Conservation (phyloP, 1,139 yeast genomes). For the Saccharomyces hybrid region DNA sequence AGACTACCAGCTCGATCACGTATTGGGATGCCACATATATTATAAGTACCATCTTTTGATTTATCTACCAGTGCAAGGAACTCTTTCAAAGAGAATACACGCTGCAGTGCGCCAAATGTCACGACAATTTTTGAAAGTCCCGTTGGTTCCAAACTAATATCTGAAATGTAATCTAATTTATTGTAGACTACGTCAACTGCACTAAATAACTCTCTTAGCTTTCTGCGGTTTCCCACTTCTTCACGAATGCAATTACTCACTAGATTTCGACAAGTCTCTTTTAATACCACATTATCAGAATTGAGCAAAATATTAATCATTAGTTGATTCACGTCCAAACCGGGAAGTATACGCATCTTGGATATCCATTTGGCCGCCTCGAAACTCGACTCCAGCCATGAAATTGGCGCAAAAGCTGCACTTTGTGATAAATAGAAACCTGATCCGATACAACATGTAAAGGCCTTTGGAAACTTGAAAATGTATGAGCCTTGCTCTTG, state of each 20-base stretch:
- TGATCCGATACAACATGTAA: constrained; percentile 43
- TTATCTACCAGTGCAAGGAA: constrained; percentile 32
- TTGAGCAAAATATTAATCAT: constrained; percentile 41
- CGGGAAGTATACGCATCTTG: constrained; percentile 44
- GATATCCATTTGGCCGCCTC: constrained; percentile 49
- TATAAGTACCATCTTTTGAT: neutral
- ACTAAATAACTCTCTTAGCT: constrained; percentile 32
- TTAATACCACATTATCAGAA: constrained; percentile 34
- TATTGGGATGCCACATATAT: constrained; percentile 7
- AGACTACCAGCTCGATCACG: constrained; percentile 15
- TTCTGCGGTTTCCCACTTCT: constrained; percentile 40
- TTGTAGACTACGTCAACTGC: constrained; percentile 26
- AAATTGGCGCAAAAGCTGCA: constrained; percentile 47
- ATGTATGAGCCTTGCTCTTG: constrained; percentile 59
- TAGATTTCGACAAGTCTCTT: neutral
- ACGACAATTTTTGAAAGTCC: constrained; percentile 49
- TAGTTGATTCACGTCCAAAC: constrained; percentile 40
- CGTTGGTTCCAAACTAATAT: constrained; percentile 41
- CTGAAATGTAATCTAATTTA: constrained; percentile 44
- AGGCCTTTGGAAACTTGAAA: constrained; percentile 49
- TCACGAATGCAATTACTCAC: constrained; percentile 23
- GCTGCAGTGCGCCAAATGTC: constrained; percentile 32
- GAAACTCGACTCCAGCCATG: constrained; percentile 48
- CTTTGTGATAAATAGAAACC: constrained; percentile 53
- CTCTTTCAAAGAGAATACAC: constrained; percentile 41